Percentiles rank a stretch among this genome's conserved stretches.
These are phyloP conservation scores for Hydnum rufescens DNA, from an alignment of 768 basidiomycete genomes.

Conservation along the genomic window DNA sequence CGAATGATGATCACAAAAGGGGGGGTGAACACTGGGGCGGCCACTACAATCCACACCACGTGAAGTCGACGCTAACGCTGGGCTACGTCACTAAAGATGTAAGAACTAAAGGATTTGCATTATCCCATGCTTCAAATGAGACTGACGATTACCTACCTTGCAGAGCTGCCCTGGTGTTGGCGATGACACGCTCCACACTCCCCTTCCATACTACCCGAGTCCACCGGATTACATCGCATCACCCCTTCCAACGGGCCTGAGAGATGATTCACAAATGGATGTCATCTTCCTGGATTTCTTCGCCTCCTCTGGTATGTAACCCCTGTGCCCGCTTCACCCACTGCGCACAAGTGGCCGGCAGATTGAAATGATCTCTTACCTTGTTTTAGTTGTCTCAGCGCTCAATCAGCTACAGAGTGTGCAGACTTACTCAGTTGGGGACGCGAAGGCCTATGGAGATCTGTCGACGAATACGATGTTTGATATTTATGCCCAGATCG, in stretches of 20 bases:
- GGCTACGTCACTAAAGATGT: conserved; percentile 64
- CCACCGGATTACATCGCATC: conserved; percentile 42
- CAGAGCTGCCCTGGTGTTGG: conserved; percentile 55
- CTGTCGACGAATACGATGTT: conserved; percentile 31
- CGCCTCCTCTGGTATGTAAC: too few relatives aligned
- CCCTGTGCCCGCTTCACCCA: too few relatives aligned
- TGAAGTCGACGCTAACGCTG: conserved; percentile 32
- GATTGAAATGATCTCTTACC: too few relatives aligned
- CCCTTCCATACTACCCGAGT: conserved; percentile 33
- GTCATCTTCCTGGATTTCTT: conserved; percentile 64
- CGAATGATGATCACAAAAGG: too few relatives aligned
- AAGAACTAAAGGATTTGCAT: too few relatives aligned
- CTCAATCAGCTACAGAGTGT: conserved; percentile 34
- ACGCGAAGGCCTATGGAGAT: conserved; percentile 36
- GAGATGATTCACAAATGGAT: conserved; percentile 36
- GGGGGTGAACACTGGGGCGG: too few relatives aligned
- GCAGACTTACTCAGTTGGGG: conserved; percentile 29
- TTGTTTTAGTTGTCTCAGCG: conserved; percentile 20
- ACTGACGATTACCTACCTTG: not conserved
- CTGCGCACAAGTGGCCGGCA: too few relatives aligned
- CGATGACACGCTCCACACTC: conserved; percentile 48
- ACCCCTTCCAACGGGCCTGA: conserved; percentile 26
- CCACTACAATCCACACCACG: conserved; percentile 21
- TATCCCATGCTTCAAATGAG: too few relatives aligned
- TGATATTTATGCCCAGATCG: conserved; percentile 34